A percentile compares a stretch with the other conserved stretches of the same genome.
phyloP scores from a whole-genome alignment of 345 rosid species.

The Eucalyptus fibrosa region DNA sequence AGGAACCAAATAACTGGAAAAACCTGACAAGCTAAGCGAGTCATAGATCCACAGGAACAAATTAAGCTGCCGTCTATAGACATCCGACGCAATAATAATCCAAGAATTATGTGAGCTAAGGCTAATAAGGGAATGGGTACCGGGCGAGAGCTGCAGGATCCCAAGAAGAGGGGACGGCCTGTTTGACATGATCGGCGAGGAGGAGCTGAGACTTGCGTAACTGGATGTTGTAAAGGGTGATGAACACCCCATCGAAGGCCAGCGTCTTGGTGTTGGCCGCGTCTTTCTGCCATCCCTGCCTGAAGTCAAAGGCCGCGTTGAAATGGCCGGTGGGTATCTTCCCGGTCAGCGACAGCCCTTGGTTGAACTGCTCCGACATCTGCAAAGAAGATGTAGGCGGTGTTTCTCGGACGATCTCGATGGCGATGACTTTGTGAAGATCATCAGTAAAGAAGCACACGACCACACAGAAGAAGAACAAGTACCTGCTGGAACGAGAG shows the following conservation, averaged over 20 bases:
- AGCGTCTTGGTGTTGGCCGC: conserved; percentile 44
- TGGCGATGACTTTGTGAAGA: neutral
- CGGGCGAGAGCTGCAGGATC: conserved; percentile 35
- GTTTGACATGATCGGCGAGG: conserved; percentile 27
- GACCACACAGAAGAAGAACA: neutral
- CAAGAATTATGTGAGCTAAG: neutral
- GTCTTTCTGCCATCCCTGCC: conserved; percentile 35
- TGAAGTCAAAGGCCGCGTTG: conserved; percentile 30
- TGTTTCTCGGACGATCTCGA: neutral
- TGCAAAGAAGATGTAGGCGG: neutral
- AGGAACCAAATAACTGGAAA: neutral
- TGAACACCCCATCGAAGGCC: conserved; percentile 37
- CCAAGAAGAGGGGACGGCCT: conserved; percentile 35
- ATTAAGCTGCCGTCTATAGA: neutral
- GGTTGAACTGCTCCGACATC: conserved; percentile 54
- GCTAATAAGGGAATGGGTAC: neutral
- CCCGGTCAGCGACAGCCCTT: conserved; percentile 29
- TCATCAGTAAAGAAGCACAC: neutral
- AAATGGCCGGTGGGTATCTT: conserved; percentile 40
- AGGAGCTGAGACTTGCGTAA: conserved; percentile 33
- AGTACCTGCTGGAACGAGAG: conserved; percentile 36
- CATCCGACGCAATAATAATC: neutral
- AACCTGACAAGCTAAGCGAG: neutral
- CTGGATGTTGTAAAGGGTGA: conserved; percentile 32
- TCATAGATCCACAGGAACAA: neutral